Conservation (phyloP, 2,329 filamentous ascomycete species). For the Clonostachys sp. region DNA sequence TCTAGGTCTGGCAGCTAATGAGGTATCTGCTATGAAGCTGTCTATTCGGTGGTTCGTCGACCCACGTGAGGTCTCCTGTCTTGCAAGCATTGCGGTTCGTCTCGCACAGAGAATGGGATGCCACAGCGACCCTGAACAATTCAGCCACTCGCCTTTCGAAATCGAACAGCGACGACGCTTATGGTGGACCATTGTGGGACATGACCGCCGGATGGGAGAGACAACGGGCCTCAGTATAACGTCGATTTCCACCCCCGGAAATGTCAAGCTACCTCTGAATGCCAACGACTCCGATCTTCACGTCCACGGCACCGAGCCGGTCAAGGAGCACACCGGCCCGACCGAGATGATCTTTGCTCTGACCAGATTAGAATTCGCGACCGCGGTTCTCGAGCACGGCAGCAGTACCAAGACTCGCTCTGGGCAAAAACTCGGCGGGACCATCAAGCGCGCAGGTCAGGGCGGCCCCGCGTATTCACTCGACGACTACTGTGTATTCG, state of each 20-base stretch:
- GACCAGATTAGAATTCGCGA: slow-evolving; percentile 52
- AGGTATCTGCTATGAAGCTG: slow-evolving; percentile 10
- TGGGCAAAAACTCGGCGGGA: slow-evolving; percentile 18
- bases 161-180: slow-evolving; percentile 66
- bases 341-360: slow-evolving; percentile 59
- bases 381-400: slow-evolving; percentile 44
- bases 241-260: slow-evolving; percentile 45
- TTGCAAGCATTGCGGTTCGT: slow-evolving; percentile 62
- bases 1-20: slow-evolving; percentile 3
- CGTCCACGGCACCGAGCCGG: slow-evolving; percentile 49
- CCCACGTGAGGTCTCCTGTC: slow-evolving; percentile 39
- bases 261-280: slow-evolving; percentile 54
- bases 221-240: slow-evolving; percentile 56
- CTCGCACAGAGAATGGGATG: slow-evolving; percentile 65
- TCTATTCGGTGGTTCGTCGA: slow-evolving; percentile 52
- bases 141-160: slow-evolving; percentile 52
- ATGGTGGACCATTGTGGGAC: slow-evolving; percentile 68
- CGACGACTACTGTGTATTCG: slow-evolving; percentile 47
- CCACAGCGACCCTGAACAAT: slow-evolving; percentile 56
- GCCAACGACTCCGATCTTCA: slow-evolving; percentile 58
- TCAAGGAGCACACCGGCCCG: slow-evolving; percentile 39
- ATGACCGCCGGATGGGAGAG: slow-evolving; percentile 66
- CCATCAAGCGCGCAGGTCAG: slow-evolving; percentile 36
- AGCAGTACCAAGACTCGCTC: slow-evolving; percentile 23
- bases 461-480: slow-evolving; percentile 43